A percentile compares a stretch with the other conserved stretches of the same genome.
Evolutionary conservation across 2,329 filamentous ascomycete species (phyloP).

Genomic region (Aspergillus vadensis): DNA sequence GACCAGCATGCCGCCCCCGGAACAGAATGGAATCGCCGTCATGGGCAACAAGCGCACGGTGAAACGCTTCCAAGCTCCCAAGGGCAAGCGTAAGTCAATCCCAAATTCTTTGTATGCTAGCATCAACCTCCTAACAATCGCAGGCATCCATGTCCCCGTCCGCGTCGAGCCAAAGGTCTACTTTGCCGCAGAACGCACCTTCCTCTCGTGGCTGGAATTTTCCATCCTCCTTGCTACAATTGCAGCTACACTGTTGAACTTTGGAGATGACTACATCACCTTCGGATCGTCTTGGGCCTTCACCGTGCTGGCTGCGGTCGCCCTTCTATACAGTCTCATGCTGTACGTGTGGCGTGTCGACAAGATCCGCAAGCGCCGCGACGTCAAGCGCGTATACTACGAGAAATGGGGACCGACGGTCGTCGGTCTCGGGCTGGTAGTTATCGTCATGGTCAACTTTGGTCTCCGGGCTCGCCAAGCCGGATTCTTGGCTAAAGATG

Average conservation of each 20-base stretch:
- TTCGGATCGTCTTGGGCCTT: constrained; percentile 75
- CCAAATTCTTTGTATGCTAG: neutral
- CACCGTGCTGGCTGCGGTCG: constrained; percentile 74
- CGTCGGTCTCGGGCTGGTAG: constrained; percentile 72
- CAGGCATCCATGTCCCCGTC: constrained; percentile 91
- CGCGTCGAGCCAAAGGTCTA: constrained; percentile 97
- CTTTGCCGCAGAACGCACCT: constrained; percentile 94
- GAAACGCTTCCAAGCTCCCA: constrained; percentile 61
- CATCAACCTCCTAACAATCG: constrained; percentile 17
- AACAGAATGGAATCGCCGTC: constrained; percentile 41
- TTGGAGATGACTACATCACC: constrained; percentile 63
- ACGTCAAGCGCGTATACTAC: constrained; percentile 77
- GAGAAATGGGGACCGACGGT: constrained; percentile 82
- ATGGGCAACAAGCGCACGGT: constrained; percentile 49
- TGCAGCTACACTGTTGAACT: constrained; percentile 80
- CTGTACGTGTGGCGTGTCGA: constrained; percentile 87
- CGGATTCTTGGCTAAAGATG: constrained; percentile 29
- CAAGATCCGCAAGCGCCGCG: constrained; percentile 78
- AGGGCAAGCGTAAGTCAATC: constrained; percentile 52
- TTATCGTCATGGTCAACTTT: constrained; percentile 78
- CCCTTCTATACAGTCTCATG: constrained; percentile 78
- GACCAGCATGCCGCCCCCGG: constrained; percentile 41
- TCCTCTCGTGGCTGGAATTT: constrained; percentile 96
- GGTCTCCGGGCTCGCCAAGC: constrained; percentile 68
- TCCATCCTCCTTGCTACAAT: constrained; percentile 91